Evolutionary conservation across 495 filamentous ascomycete genomes (phyloP), one percentile per base, ranked within the genome.

Genomic region (Annulohypoxylon nitens): DNA sequence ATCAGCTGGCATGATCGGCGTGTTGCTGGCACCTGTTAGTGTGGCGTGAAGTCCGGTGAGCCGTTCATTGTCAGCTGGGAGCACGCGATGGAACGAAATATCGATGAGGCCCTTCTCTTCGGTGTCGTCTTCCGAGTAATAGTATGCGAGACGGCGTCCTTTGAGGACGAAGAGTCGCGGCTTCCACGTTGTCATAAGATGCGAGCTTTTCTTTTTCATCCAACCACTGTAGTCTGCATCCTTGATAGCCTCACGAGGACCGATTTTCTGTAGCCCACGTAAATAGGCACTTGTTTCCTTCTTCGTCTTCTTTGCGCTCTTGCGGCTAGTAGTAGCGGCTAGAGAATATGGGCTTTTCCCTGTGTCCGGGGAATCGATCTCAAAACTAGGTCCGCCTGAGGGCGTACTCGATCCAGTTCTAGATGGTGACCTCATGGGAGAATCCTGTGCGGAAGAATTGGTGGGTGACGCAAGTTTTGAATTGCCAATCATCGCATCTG

Each of bases 161-260:
- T 93, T 93, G 36, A 99, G 86, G 20, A 98, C 92, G 76, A 99
- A 99, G 36, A 98, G 88, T 8, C 97, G 90, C 45, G 93, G 90
- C 77, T 98, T 98, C 97, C 97, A 99, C 1, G 93, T 97, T 2
- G 93, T 92, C 92, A 98, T 97, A 57, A 98, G 83, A 71, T 96
- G 96, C 2, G 93, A 93, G 54, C 93, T 97, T 76, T 94, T 91
- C 87, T 99, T 99, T 85, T 97, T 98, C 97, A 99, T 99, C 97
- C 97, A 99, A 25, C 97, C 97, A 71, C 90, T 94, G 76, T 95
- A 99, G 75, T 99, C 96, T 53, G 93, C 95, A 62, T 89, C 90
- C 60, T 87, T 83, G 81, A 97, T 95, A 68, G 96, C 93, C 77
- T 97, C 93, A 57, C 89, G 85, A 0, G 97, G 97, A 0, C 88